Evolutionary conservation across 257 asterid genomes (phyloP).

Genomic region (Solanum medicagineum): DNA sequence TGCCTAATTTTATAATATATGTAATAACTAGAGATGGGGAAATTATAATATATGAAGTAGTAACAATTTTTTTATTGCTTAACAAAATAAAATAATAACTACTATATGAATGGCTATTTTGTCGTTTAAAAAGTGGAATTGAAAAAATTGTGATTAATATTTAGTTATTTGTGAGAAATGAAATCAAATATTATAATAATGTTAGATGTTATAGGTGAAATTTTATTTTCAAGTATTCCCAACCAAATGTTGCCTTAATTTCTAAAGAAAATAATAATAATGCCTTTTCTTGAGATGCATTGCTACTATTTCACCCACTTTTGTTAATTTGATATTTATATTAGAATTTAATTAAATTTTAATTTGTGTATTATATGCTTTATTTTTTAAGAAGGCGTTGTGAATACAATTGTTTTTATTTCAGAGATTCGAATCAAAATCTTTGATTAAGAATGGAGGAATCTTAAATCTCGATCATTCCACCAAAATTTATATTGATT

Average conservation of each 20-base stretch:
- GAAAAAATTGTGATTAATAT: background rate
- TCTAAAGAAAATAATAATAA: background rate
- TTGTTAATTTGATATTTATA: fast-evolving
- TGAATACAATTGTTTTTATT: background rate
- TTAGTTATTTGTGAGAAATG: background rate
- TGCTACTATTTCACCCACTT: background rate
- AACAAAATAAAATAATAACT: background rate
- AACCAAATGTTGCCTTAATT: background rate
- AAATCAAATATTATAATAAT: background rate
- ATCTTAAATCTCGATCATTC: no score
- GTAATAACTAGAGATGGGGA: background rate
- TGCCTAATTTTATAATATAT: no score
- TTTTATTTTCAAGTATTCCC: background rate
- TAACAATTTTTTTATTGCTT: background rate
- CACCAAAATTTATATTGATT: no score
- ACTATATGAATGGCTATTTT: background rate
- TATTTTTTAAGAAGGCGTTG: fast-evolving
- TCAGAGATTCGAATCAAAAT: background rate
- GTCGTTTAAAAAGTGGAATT: no score
- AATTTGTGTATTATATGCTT: no score
- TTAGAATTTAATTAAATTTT: background rate
- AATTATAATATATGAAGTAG: background rate
- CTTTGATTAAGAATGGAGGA: no score
- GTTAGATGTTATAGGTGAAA: background rate
- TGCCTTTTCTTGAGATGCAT: background rate